Evolutionary conservation across 371 early-diverging fungal genomes (phyloP).

Genomic region (Dichotomocladium elegans): DNA sequence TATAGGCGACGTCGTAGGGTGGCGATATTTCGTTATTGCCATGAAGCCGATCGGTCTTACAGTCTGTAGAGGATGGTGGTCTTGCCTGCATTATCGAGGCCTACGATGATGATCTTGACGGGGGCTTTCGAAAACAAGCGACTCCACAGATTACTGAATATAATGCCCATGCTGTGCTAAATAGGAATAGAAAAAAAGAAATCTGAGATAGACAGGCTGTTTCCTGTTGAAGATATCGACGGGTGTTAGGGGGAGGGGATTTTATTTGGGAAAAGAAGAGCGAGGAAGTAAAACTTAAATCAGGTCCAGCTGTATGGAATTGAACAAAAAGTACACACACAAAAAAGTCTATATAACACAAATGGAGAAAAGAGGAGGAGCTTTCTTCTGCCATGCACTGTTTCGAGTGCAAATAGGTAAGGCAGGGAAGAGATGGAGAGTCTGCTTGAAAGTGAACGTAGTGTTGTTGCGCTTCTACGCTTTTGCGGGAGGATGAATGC

Average conservation of each 20-base stretch:
- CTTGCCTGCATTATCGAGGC: slow-evolving; percentile 94
- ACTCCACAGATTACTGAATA: slow-evolving; percentile 43
- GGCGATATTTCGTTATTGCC: no score
- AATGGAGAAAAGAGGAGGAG: neutral
- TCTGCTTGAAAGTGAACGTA: no score
- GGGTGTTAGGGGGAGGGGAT: no score
- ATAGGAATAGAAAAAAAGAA: neutral
- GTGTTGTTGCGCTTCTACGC: neutral
- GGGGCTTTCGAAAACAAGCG: slow-evolving; percentile 61
- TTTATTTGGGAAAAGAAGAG: neutral
- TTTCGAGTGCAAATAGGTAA: neutral
- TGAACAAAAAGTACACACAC: neutral
- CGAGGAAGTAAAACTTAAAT: slow-evolving; percentile 3
- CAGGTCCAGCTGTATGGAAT: no score
- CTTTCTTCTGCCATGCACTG: neutral
- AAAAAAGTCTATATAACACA: neutral
- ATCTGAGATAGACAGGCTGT: no score
- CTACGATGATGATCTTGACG: slow-evolving; percentile 89
- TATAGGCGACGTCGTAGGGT: neutral
- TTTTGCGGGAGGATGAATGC: neutral
- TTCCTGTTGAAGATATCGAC: no score
- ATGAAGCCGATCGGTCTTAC: slow-evolving; percentile 17
- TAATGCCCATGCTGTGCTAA: slow-evolving; percentile 25
- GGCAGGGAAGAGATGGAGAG: no score
- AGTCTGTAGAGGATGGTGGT: slow-evolving; percentile 77